Evolutionary conservation across 148 eudicot genomes (phyloP).

Genomic region (Talinum fruticosum): DNA sequence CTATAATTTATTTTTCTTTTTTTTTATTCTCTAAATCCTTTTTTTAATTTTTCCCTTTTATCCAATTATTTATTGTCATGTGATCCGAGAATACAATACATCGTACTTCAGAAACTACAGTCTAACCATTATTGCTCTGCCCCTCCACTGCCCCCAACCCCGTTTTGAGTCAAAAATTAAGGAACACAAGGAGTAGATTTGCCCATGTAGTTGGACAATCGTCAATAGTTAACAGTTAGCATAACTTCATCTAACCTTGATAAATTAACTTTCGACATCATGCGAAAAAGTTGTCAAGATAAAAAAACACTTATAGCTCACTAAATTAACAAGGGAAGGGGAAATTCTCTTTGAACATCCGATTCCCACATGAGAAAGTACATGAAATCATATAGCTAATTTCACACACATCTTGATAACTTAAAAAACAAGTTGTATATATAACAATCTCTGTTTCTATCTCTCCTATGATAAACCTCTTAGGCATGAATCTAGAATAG

Average conservation of each 20-base stretch:
- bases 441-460: not conserved
- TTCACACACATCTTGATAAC: slow-evolving; percentile 8
- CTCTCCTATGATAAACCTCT: not conserved
- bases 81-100: too few species aligned
- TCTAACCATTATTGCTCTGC: too few species aligned
- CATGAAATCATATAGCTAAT: slow-evolving; percentile 6
- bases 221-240: too few species aligned
- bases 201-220: too few species aligned
- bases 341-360: not conserved
- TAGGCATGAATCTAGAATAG: not conserved
- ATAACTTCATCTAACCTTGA: not conserved
- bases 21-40: too few species aligned
- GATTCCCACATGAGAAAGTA: slow-evolving; percentile 8
- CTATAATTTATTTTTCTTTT: too few species aligned
- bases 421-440: not conserved
- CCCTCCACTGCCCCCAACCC: too few species aligned
- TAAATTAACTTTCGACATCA: not conserved
- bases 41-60: too few species aligned
- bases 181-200: too few species aligned
- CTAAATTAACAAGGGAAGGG: slow-evolving; percentile 1
- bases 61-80: too few species aligned
- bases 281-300: not conserved
- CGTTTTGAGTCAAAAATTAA: too few species aligned
- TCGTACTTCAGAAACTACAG: too few species aligned
- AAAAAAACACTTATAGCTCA: not conserved